These are phyloP conservation scores for Laguncularia racemosa DNA, from an alignment of 345 rosid genomes.

Conservation along the genomic window DNA sequence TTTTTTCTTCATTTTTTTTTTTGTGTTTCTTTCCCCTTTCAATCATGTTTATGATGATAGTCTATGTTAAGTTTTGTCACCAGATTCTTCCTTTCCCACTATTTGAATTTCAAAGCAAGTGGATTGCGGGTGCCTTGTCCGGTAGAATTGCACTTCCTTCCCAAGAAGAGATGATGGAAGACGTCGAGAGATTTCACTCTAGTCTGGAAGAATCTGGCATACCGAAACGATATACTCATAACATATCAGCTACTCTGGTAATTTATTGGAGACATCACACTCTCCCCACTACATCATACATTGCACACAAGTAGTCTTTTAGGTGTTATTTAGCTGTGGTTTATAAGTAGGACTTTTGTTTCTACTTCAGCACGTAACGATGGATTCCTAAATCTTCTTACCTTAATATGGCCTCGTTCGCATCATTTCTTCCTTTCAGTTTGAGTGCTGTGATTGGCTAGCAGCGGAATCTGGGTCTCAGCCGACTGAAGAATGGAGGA, in stretches of 20 bases:
- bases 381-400: neutral
- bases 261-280: neutral
- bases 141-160: conserved; percentile 60
- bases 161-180: conserved; percentile 58
- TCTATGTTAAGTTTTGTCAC: neutral
- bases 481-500: conserved; percentile 49
- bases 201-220: conserved; percentile 44
- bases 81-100: conserved; percentile 57
- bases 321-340: neutral
- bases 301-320: neutral
- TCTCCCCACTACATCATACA: neutral
- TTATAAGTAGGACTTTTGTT: neutral
- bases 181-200: conserved; percentile 34
- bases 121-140: conserved; percentile 75
- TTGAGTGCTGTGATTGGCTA: conserved; percentile 50
- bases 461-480: conserved; percentile 30
- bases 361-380: no score
- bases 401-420: no score
- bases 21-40: neutral
- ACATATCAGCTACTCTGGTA: conserved; percentile 37
- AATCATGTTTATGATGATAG: no score
- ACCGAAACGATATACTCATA: conserved; percentile 65
- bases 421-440: conserved; percentile 17
- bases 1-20: neutral
- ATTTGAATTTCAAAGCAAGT: conserved; percentile 75